Evolutionary conservation across 208 protist species (phyloP), one percentile per base, ranked within the genome.

Genomic region (Leishmania amazonensis): DNA sequence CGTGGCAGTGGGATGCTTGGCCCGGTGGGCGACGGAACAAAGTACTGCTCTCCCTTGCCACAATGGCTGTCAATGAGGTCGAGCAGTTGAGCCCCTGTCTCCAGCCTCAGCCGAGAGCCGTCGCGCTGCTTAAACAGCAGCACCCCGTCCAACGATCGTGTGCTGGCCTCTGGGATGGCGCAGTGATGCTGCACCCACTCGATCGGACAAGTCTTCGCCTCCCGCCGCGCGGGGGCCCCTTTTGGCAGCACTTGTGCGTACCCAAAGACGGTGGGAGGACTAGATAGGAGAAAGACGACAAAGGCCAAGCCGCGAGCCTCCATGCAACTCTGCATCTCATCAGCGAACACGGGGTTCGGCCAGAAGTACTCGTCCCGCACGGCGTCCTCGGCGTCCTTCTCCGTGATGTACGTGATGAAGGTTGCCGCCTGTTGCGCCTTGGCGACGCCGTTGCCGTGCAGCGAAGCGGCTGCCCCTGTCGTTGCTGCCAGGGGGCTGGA

Each of bases 141-240:
- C n/a, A 90, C 57, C 31, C 81, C 86, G 57, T 81, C 79, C 7
- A 89, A 49, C 13, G 42, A 68, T 9, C 83, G 83, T 49, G 87
- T 67, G 76, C 84, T 76, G n/a, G 70, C 31, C 65, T 94, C 89
- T 53, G 77, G 67, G 51, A 92, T 75, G 70, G 79, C 88, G 47
- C 92, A 86, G 81, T 89, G 81, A 79, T 94, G 89, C 21, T 86
- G 87, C 45, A 96, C 57, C 93, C 93, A 96, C 78, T 93, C 86
- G 19, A 96, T 80, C 6, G 73, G 80, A 79, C 82, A 94, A 38
- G 62, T 51, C 75, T 79, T 87, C 45, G 71, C 64, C 42, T 81
- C 67, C 57, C 85, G 76, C 7, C 28, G 53, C 53, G 40, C 60
- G 1, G 53, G 35, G 28, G 54, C 19, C 64, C 65, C 81, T 58